Conservation (phyloP, 2,329 filamentous ascomycete genomes). For the Penicillium sp. region DNA sequence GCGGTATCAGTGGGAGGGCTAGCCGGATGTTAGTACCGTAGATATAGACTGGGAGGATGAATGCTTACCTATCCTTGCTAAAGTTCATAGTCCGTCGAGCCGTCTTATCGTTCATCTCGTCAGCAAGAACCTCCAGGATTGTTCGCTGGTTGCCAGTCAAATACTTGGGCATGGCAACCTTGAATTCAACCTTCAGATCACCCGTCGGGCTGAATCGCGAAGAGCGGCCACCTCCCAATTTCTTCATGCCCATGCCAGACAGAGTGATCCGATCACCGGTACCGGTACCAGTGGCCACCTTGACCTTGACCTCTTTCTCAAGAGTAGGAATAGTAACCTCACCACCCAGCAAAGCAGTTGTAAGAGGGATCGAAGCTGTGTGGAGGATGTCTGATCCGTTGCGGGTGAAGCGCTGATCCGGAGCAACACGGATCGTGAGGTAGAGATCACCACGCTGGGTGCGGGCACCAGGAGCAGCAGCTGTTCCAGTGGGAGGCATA, state of each 20-base stretch:
- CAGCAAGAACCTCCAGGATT: conserved; percentile 91
- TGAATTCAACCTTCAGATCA: conserved; percentile 91
- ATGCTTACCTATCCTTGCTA: conserved; percentile 54
- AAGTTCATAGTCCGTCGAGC: conserved; percentile 93
- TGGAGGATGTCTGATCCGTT: conserved; percentile 88
- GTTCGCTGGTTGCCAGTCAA: conserved; percentile 87
- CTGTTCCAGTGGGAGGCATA: conserved; percentile 72
- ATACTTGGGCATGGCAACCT: conserved; percentile 93
- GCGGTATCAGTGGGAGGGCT: conserved; percentile 25
- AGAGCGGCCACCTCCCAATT: conserved; percentile 61
- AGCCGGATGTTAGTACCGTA: background rate
- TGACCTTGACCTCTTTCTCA: conserved; percentile 85
- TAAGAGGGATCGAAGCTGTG: conserved; percentile 86
- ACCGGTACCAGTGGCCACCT: conserved; percentile 85
- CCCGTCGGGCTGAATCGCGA: conserved; percentile 60
- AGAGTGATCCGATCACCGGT: conserved; percentile 91
- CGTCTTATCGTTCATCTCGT: conserved; percentile 91
- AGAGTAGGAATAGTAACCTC: conserved; percentile 88
- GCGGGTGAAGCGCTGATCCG: conserved; percentile 86
- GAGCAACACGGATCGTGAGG: conserved; percentile 83
- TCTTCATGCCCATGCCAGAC: conserved; percentile 90
- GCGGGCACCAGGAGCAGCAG: conserved; percentile 61
- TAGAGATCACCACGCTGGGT: conserved; percentile 84
- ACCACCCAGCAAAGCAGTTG: conserved; percentile 87
- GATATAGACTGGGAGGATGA: background rate